Base-by-base conservation (phyloP, 352 stramenopile species). In the Pythium guiyangense region DNA sequence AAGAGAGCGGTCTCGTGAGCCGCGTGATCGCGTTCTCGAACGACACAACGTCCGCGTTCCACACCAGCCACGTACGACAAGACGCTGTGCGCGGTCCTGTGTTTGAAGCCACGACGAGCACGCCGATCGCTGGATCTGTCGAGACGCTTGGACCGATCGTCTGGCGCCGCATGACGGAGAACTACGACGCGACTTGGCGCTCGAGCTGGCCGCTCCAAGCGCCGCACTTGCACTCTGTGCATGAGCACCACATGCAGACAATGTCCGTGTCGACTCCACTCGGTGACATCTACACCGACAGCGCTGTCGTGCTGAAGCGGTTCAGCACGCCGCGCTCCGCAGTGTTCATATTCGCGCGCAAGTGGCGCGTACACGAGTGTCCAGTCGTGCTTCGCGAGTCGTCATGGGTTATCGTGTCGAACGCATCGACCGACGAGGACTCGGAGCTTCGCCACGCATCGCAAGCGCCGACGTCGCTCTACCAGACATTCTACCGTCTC, bases 101-200 rank as follows among this genome's bases (percentile, higher is more conserved):
- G 14, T 51, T 51, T 27, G 55, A 62, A 39, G n/a, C 56, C 39
- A 52, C 40, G 48, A 56, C 29, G 11, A 62, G 29, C 48, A 56
- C 48, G 5, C 55, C 47, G 0, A 22, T 54, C 8, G 18, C 25
- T 11, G 26, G 20, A 26, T 1, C 45, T 25, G 54, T 50, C 22
- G 22, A 51, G 39, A 3, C 31, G 18, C 10, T 56, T 2, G n/a
- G 18, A 4, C 46, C 2, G 3, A 22, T 48, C 27, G 10, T 62
- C 20, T 62, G 55, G 55, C 26, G 11, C 8, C 55, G 55, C 18
- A 34, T 49, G 5, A 22, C 43, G 1, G n/a, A 54, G 1, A 54
- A 17, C 12, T 48, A 22, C 12, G 34, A 39, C 34, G 34, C 34
- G 14, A 12, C 9, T 5, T 12, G 25, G 6, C 17, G 4, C 12